Base-by-base conservation (phyloP, 495 filamentous ascomycete species). In the Penicillium ucsense region DNA sequence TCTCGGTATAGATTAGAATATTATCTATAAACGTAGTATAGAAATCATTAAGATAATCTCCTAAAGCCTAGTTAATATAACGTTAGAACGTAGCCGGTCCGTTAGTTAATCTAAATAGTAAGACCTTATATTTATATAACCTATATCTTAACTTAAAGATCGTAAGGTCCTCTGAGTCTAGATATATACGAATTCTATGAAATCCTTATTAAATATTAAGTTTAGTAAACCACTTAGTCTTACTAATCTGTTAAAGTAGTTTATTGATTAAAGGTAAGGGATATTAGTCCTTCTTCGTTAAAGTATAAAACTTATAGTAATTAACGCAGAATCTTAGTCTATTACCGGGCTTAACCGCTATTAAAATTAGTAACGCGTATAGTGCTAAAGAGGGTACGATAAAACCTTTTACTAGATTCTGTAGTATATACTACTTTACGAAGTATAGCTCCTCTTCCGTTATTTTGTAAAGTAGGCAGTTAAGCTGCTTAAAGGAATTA, bases 261-360 rank as follows among this genome's bases (percentile, higher is more conserved):
- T 80, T 63, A n/a, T 71, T 39, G 28, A 77, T 74, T 10, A 74
- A 39, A 0, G 69, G 72, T 0, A 78, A 38, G 0, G 68, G 65
- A 40, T 76, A 74, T 1, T 53, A 31, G 37, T 80, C 64, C 47
- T 72, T 73, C 3, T 49, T 53, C 0, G 61, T 78, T 0, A 76
- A 42, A 0, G 30, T 38, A 47, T 80, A 79, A 1, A 78, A 41
- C 7, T 51, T 54, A 4, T 56, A 46, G 43, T 73, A 79, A 40
- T 79, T 62, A 0, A 77, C 52, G 59, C 62, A 79, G 35, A 82
- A 51, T 0, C 60, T 43, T 0, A 76, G 34, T 1, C 48, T 48
- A 4, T 63, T 60, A 27, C 59, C 54, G 1, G 41, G 44, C 44
- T 75, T 77, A 3, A 30, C 9, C 0, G 54, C 57, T 36, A 76